Evolutionary conservation across 129 eudicot species (phyloP).

Genomic region (Daucus carota): DH1_v3.0 NC_030388.2:25158501-25159000

Average conservation of each 20-base stretch:
- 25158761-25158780: slow-evolving; percentile 37
- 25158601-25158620: background rate
- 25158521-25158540: too few relatives aligned
- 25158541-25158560: too few relatives aligned
- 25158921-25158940: slow-evolving; percentile 63
- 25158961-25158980: too few relatives aligned
- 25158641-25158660: slow-evolving; percentile 81
- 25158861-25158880: background rate
- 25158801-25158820: too few relatives aligned
- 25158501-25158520: too few relatives aligned
- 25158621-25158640: slow-evolving; percentile 90
- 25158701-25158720: slow-evolving; percentile 91
- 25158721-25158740: slow-evolving; percentile 76
- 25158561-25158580: too few relatives aligned
- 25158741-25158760: slow-evolving; percentile 91
- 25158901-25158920: slow-evolving; percentile 60
- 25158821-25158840: too few relatives aligned
- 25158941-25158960: too few relatives aligned
- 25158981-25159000: slow-evolving; percentile 81
- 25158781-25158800: background rate
- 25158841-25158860: background rate
- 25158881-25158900: slow-evolving; percentile 26
- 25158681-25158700: slow-evolving; percentile 81
- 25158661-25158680: slow-evolving; percentile 95
- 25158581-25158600: background rate